Conservation (phyloP, 148 eudicot genomes). For the Chenopodium suecicum region DNA sequence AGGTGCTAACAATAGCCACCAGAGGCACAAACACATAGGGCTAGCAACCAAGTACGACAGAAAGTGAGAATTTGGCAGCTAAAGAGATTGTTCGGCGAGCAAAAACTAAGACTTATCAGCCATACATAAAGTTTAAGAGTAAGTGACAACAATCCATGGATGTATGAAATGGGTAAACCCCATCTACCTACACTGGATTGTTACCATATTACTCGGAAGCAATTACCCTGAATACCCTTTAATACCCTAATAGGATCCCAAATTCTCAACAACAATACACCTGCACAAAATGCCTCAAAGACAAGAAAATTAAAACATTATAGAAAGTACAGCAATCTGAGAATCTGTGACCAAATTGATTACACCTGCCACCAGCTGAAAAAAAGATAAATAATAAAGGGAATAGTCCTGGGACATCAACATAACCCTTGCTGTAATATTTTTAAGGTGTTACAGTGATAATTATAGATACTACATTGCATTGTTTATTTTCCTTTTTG, state of each 20-base stretch:
- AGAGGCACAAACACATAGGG: too few species aligned
- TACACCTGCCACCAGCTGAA: neutral
- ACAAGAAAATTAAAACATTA: neutral
- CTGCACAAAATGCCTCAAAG: neutral
- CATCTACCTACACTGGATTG: neutral
- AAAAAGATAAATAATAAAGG: neutral
- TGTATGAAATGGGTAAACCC: neutral
- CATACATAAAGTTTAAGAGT: neutral
- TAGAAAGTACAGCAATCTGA: neutral
- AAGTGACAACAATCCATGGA: neutral
- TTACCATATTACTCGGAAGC: neutral
- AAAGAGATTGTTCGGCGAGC: neutral
- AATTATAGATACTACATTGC: neutral
- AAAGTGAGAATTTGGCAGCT: neutral
- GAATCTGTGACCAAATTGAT: neutral
- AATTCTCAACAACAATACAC: neutral
- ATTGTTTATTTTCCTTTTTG: too few species aligned
- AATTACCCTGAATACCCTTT: neutral
- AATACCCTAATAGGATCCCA: too few species aligned
- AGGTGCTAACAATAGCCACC: too few species aligned
- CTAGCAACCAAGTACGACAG: neutral
- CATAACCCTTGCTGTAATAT: neutral
- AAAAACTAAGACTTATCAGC: neutral
- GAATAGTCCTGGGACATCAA: neutral
- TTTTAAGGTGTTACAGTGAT: neutral